Evolutionary conservation across 108 stramenopile genomes (phyloP).

Genomic region (Cyclotella distinguenda): DNA sequence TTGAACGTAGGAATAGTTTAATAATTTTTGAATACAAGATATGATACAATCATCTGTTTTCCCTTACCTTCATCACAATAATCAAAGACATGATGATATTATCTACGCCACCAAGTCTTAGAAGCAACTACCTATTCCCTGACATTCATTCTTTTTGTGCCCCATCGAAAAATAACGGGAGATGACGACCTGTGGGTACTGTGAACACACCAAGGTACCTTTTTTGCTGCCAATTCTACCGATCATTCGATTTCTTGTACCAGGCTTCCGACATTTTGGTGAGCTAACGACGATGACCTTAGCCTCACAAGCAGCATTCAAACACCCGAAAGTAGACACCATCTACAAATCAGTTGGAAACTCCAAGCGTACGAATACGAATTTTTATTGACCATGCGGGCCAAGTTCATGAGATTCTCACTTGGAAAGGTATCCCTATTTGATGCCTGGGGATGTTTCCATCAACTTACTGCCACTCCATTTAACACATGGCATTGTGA

Average conservation of each 20-base stretch:
- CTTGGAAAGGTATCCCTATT: conserved; percentile 35
- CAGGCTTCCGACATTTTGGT: conserved; percentile 56
- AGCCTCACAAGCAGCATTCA: conserved; percentile 52
- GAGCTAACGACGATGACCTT: conserved; percentile 34
- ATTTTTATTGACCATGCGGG: conserved; percentile 39
- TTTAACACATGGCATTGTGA: conserved; percentile 26
- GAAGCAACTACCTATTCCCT: no score
- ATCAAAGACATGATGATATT: no score
- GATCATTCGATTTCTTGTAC: conserved; percentile 39
- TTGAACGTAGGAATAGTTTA: no score
- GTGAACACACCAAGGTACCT: conserved; percentile 42
- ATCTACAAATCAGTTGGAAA: conserved; percentile 46
- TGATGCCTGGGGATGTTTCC: conserved; percentile 44
- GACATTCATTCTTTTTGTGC: conserved; percentile 34
- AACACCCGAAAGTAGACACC: conserved; percentile 49
- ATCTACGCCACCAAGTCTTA: no score
- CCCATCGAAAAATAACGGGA: conserved; percentile 13
- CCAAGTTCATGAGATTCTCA: conserved; percentile 43
- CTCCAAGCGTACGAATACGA: conserved; percentile 52
- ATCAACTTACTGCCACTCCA: conserved; percentile 32
- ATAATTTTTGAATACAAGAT: no score
- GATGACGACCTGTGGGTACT: conserved; percentile 48
- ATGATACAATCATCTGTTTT: no score
- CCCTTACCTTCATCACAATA: no score
- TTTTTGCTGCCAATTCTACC: conserved; percentile 35